phyloP scores from a whole-genome alignment of 805 yeast genomes.

The Tetrapisispora taiwanensis region DNA sequence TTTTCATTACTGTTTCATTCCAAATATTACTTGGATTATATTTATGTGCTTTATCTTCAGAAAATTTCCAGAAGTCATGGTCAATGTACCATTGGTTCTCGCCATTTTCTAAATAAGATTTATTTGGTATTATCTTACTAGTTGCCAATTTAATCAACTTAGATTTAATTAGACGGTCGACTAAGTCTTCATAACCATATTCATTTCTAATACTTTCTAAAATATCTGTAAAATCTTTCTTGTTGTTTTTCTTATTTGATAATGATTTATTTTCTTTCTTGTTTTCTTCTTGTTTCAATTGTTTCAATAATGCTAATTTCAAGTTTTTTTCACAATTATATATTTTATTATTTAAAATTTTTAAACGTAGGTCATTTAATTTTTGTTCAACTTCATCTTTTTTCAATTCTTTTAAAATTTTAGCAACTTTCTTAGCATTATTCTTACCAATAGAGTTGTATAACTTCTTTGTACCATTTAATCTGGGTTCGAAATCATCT shows the following conservation, averaged over 20 bases:
- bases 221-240: constrained; percentile 3
- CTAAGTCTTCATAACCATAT: constrained; percentile 13
- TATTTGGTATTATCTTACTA: constrained; percentile 13
- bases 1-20: constrained; percentile 23
- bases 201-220: constrained; percentile 4
- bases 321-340: constrained; percentile 20
- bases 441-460: constrained; percentile 28
- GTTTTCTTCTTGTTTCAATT: constrained; percentile 6
- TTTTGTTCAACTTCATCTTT: constrained; percentile 10
- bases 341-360: constrained; percentile 23
- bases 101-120: constrained; percentile 2
- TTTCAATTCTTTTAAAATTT: constrained; percentile 10
- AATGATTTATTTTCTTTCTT: constrained; percentile 2
- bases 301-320: constrained; percentile 8
- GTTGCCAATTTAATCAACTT: constrained; percentile 20
- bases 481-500: constrained; percentile 25
- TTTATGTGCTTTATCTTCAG: constrained; percentile 25
- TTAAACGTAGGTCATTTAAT: constrained; percentile 12
- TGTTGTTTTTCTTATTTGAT: constrained; percentile 8
- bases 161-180: constrained; percentile 16
- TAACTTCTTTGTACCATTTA: constrained; percentile 21
- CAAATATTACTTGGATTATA: constrained; percentile 41
- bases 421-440: constrained; percentile 18
- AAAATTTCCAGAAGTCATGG: constrained; percentile 19
- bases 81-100: constrained; percentile 17